Base-by-base conservation (phyloP, 805 yeast genomes). In the Candida chilensis region DNA sequence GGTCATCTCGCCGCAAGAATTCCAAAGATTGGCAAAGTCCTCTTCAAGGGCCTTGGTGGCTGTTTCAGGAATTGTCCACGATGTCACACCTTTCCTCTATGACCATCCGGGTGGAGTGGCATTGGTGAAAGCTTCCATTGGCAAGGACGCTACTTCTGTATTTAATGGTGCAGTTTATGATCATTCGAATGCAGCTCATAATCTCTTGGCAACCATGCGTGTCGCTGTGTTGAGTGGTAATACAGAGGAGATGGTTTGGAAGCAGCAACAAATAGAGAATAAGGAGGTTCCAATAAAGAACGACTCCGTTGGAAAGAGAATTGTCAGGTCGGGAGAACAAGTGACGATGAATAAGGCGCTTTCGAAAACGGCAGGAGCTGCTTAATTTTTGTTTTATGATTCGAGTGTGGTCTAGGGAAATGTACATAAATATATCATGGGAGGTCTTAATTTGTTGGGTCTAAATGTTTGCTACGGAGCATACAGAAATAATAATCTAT, bases 51-150 rank as follows among this genome's bases (percentile, higher is more conserved):
- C 80, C 18, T 68, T 86, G 38, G 85, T 86, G 17, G 84, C 86
- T 10, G 85, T 88, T 28, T 83, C 84, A 27, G 94, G 94, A 21
- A 85, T 90, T 30, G 92, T 88, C 16, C 96, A 90, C 54, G 96
- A 88, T 50, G 82, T 90, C 9, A 78, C 95, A 4, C 94, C 92
- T 17, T 88, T 88, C 52, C 77, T 87, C 50, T 78, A 79, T 42
- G 85, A 84, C 45, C 97, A 88, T 54, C 97, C 97, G 2, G 97
- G 97, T 40, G 97, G 97, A 2, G 54, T 75, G 19, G 78, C 88
- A 4, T 66, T 88, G 30, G 74, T 88, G 32, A 64, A 64, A 39
- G 77, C 92, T 0, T 83, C 94, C 2, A 78, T 84, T 34, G 96
- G 96, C 9, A 84, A 82, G 52, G 96, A 88, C 52, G 96, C 95